phyloP scores from a whole-genome alignment of 257 asterid species.

The Ballota nigra region DNA sequence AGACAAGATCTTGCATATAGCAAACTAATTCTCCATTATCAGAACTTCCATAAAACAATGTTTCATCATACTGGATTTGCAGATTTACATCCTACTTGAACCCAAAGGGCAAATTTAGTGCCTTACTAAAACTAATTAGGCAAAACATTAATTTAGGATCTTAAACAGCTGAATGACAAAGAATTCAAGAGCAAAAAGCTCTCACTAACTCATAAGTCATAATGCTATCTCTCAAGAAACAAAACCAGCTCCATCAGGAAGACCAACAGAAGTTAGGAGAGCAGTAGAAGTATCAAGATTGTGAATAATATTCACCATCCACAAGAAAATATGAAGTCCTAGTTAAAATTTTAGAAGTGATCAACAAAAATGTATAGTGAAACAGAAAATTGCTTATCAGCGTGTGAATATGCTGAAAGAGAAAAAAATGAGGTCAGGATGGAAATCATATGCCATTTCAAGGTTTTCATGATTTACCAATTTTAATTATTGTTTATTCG shows the following conservation, averaged over 20 bases:
- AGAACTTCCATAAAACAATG: neutral
- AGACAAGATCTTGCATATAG: neutral
- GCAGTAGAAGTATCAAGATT: neutral
- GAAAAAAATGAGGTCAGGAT: neutral
- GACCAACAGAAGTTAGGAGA: neutral
- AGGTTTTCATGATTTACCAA: neutral
- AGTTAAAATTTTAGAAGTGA: neutral
- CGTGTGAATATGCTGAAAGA: neutral
- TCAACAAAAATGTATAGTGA: neutral
- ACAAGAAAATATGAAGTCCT: neutral
- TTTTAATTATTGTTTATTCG: neutral
- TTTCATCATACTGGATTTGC: conserved; percentile 5
- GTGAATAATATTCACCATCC: neutral
- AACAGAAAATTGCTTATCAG: neutral
- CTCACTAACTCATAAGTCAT: neutral
- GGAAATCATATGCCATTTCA: neutral
- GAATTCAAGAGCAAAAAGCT: neutral
- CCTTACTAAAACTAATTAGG: neutral
- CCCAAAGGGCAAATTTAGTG: neutral
- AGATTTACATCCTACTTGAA: conserved; percentile 1
- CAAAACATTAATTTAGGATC: neutral
- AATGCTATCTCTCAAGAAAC: neutral
- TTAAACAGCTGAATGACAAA: neutral
- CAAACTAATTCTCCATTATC: neutral
- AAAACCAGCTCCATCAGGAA: neutral